Evolutionary conservation across 495 filamentous ascomycete genomes (phyloP).

Genomic region (Polyplosphaeria fusca): DNA sequence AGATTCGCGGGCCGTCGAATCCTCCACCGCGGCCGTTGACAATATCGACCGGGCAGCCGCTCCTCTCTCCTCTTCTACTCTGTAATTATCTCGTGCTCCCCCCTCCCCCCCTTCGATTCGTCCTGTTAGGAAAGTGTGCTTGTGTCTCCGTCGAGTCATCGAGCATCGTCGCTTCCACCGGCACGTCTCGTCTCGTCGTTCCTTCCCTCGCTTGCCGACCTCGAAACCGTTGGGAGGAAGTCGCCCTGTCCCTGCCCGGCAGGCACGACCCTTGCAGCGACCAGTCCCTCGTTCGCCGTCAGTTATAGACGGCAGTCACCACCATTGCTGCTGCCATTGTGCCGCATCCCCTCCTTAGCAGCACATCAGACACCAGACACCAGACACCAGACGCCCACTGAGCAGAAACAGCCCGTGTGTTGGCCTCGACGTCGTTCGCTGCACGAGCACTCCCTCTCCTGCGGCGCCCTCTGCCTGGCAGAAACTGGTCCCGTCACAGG

Average conservation of each 20-base stretch:
- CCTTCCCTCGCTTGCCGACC: constrained; percentile 10
- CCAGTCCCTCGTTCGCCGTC: background rate
- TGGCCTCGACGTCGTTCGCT: constrained; percentile 2
- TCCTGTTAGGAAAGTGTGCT: too few species aligned
- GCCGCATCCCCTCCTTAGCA: constrained; percentile 15
- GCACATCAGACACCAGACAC: too few species aligned
- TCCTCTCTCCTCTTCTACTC: background rate
- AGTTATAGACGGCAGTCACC: background rate
- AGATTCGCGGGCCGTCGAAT: constrained; percentile 10
- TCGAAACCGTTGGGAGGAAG: constrained; percentile 7
- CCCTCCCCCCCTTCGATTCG: background rate
- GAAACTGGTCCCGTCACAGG: constrained; percentile 27
- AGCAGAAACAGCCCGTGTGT: background rate
- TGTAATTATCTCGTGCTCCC: background rate
- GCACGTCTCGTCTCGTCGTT: background rate
- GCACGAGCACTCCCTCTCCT: constrained; percentile 11
- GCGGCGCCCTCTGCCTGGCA: constrained; percentile 16
- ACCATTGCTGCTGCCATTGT: background rate
- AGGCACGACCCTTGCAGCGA: constrained; percentile 15
- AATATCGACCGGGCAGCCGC: constrained; percentile 6
- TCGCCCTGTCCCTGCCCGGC: background rate
- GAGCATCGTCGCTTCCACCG: background rate
- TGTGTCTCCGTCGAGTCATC: background rate
- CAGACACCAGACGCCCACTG: too few species aligned
- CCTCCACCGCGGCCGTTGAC: constrained; percentile 16